These are phyloP conservation scores for Smallanthus sonchifolius DNA, from an alignment of 129 eudicot genomes.

Conservation along the genomic window DNA sequence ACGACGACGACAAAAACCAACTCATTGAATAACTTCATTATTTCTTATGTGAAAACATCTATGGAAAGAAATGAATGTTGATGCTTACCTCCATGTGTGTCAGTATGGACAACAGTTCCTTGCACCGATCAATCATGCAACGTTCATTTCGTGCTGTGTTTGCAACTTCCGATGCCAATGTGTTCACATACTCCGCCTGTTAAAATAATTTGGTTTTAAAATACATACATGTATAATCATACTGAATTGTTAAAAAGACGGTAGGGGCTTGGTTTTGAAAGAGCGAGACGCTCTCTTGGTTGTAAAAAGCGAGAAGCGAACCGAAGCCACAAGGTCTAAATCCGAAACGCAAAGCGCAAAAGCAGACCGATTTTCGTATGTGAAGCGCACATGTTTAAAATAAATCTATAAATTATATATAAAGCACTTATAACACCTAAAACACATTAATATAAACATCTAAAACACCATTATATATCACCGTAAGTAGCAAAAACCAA, in stretches of 20 bases:
- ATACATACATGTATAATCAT: neutral
- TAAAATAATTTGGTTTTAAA: neutral
- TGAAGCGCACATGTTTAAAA: too few relatives aligned
- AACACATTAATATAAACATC: too few relatives aligned
- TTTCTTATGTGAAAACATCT: neutral
- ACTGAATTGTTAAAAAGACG: neutral
- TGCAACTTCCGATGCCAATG: constrained; percentile 62
- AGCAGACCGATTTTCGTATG: too few relatives aligned
- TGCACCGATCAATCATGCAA: constrained; percentile 50
- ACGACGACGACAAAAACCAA: neutral
- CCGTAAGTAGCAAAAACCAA: too few relatives aligned
- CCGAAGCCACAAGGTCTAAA: too few relatives aligned
- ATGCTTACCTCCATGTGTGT: constrained; percentile 62
- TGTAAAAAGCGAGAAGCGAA: too few relatives aligned
- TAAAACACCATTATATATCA: too few relatives aligned
- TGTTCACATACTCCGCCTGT: constrained; percentile 67
- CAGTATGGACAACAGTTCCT: constrained; percentile 54
- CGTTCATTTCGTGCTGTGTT: constrained; percentile 48
- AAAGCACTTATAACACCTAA: too few relatives aligned
- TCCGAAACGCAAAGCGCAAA: too few relatives aligned
- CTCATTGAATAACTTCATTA: too few relatives aligned
- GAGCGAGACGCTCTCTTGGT: too few relatives aligned
- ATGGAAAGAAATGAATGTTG: neutral
- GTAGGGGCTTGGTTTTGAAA: neutral
- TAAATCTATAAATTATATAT: too few relatives aligned